A percentile compares a stretch with the other conserved stretches of the same genome.
Conservation (phyloP, 2,329 filamentous ascomycete species). For the Tolypocladium cylindrosporum region DNA sequence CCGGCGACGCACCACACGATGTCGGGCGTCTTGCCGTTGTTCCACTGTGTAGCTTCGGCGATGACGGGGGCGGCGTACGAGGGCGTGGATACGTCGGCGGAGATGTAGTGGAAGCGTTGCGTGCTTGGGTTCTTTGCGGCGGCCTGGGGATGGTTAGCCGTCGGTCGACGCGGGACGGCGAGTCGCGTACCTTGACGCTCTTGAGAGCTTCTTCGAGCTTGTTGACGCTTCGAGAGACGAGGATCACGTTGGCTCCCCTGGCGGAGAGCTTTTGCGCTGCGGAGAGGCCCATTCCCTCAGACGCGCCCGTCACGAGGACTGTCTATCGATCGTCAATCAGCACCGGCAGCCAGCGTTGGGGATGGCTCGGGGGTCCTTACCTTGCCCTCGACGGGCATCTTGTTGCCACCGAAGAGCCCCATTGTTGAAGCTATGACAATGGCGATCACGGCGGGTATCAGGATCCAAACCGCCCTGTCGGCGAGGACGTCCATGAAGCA, state of each 20-base stretch:
- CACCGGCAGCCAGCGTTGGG: neutral
- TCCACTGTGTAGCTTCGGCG: constrained; percentile 67
- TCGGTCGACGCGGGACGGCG: neutral
- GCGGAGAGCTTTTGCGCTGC: constrained; percentile 64
- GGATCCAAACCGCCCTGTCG: constrained; percentile 11
- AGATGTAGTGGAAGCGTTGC: constrained; percentile 77
- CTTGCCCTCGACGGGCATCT: constrained; percentile 77
- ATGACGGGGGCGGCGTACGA: constrained; percentile 63
- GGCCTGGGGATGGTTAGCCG: constrained; percentile 30
- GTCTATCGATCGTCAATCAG: constrained; percentile 44
- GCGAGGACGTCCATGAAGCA: constrained; percentile 4
- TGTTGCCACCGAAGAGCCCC: constrained; percentile 60
- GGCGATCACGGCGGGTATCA: constrained; percentile 19
- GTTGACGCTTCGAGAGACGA: constrained; percentile 66
- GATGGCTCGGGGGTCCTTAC: constrained; percentile 32
- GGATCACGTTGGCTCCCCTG: constrained; percentile 78
- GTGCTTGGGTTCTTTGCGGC: constrained; percentile 52
- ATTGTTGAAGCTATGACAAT: constrained; percentile 37
- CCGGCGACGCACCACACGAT: constrained; percentile 90
- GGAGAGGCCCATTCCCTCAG: constrained; percentile 81
- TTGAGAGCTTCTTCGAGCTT: constrained; percentile 66
- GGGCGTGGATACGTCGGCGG: constrained; percentile 66
- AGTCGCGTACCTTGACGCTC: constrained; percentile 47
- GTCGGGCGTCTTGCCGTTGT: constrained; percentile 62
- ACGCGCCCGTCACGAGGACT: constrained; percentile 79